Percentiles rank a stretch among this genome's conserved stretches.
These are phyloP conservation scores for Erythrophleum fordii DNA, from an alignment of 306 rosid species.

Conservation along the genomic window DNA sequence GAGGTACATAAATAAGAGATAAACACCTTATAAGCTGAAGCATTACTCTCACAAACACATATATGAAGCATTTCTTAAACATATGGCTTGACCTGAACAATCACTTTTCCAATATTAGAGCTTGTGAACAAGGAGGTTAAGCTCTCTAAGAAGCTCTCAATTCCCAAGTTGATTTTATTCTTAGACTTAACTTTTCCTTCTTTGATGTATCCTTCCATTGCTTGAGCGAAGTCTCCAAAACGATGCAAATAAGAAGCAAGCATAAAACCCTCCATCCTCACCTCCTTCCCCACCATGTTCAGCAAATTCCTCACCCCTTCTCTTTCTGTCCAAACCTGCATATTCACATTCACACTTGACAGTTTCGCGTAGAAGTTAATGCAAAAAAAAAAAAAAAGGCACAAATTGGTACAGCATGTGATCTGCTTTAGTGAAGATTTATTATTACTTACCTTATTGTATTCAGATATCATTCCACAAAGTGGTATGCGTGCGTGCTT, in stretches of 20 bases:
- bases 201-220: slow-evolving; percentile 56
- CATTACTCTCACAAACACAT: not conserved
- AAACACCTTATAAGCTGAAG: no score
- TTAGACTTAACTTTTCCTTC: slow-evolving; percentile 56
- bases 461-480: slow-evolving; percentile 75
- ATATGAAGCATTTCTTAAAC: not conserved
- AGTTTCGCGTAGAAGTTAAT: no score
- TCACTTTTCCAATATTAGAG: slow-evolving; percentile 62
- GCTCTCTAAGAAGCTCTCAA: slow-evolving; percentile 56
- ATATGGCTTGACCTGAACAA: slow-evolving; percentile 51
- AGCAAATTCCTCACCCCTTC: slow-evolving; percentile 66
- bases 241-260: slow-evolving; percentile 51
- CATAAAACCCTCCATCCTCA: slow-evolving; percentile 68
- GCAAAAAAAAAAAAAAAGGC: no score
- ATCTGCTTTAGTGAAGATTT: not conserved
- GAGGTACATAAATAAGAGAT: no score
- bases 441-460: slow-evolving; percentile 48
- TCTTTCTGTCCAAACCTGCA: slow-evolving; percentile 68
- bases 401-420: no score
- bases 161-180: slow-evolving; percentile 51
- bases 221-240: slow-evolving; percentile 57
- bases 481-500: slow-evolving; percentile 55
- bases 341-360: not conserved
- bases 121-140: slow-evolving; percentile 56
- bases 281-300: slow-evolving; percentile 69